A percentile compares a stretch with the other conserved stretches of the same genome.
phyloP scores from a whole-genome alignment of 1,284 basidiomycete species.

The Flammula alnicola region DNA sequence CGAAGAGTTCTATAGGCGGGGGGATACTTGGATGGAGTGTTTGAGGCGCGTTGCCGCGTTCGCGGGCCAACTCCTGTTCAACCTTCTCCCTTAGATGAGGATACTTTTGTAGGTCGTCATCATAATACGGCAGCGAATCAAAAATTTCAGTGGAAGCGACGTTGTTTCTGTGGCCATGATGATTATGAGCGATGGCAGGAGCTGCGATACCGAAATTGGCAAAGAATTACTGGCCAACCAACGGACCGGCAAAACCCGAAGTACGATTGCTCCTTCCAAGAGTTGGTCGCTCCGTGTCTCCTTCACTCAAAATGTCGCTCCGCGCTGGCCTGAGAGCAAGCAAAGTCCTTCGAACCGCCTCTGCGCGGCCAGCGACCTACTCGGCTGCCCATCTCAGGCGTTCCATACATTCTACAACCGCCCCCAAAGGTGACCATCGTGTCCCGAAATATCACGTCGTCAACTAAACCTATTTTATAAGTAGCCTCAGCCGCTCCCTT shows the following conservation, averaged over 20 bases:
- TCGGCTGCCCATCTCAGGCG: slow-evolving; percentile 27
- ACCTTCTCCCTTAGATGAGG: slow-evolving; percentile 76
- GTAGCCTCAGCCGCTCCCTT: slow-evolving; percentile 80
- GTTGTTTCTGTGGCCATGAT: slow-evolving; percentile 26
- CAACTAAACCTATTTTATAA: slow-evolving; percentile 17
- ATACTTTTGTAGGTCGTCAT: slow-evolving; percentile 86
- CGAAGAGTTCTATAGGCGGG: slow-evolving; percentile 67
- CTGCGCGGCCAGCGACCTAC: slow-evolving; percentile 33
- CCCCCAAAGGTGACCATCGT: slow-evolving; percentile 49
- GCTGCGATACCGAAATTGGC: slow-evolving; percentile 7
- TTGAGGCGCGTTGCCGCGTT: slow-evolving; percentile 60
- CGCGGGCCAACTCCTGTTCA: slow-evolving; percentile 70
- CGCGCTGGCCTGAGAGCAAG: slow-evolving; percentile 50
- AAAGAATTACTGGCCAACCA: slow-evolving; percentile 8
- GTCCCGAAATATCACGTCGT: slow-evolving; percentile 14
- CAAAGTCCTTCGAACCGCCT: slow-evolving; percentile 40
- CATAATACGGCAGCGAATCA: slow-evolving; percentile 94
- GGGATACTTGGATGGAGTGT: slow-evolving; percentile 75
- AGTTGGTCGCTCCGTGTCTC: slow-evolving; percentile 8
- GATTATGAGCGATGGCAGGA: slow-evolving; percentile 13
- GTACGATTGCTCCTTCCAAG: slow-evolving; percentile 13
- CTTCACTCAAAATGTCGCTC: slow-evolving; percentile 50
- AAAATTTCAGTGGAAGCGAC: slow-evolving; percentile 47
- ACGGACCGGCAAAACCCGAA: slow-evolving; percentile 44
- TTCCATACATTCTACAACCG: slow-evolving; percentile 49